phyloP scores from a whole-genome alignment of 1,284 basidiomycete species.

The Fomitopsis betulina region DNA sequence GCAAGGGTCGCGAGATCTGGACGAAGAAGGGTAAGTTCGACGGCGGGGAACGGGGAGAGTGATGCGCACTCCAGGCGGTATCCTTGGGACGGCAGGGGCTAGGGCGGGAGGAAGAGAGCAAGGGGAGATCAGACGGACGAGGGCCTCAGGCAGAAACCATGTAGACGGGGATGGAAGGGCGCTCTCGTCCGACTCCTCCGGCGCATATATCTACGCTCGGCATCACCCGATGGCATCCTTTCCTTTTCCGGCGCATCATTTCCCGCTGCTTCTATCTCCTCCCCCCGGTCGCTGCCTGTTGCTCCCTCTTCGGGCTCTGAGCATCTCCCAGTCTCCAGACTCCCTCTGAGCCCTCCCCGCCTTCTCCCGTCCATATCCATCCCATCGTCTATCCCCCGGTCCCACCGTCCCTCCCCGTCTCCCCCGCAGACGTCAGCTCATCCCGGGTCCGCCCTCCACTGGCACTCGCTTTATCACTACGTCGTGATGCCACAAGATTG shows the following conservation, averaged over 20 bases:
- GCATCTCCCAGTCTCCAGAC: not conserved
- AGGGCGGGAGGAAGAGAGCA: conserved; percentile 35
- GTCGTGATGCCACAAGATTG: not conserved
- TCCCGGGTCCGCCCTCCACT: not conserved
- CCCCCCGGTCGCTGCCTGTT: not conserved
- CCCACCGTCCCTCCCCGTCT: not conserved
- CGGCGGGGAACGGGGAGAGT: conserved; percentile 3
- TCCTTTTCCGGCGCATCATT: not conserved
- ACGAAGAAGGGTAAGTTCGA: conserved; percentile 7
- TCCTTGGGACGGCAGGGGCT: conserved; percentile 70
- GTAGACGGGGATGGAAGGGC: conserved; percentile 14
- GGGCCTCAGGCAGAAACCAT: conserved; percentile 27
- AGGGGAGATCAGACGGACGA: conserved; percentile 21
- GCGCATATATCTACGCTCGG: conserved; percentile 1
- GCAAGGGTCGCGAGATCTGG: conserved; percentile 94
- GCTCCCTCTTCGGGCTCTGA: not conserved
- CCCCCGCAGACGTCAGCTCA: not conserved
- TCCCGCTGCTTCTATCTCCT: conserved; percentile 2
- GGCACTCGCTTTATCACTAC: not conserved
- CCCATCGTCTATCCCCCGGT: not conserved
- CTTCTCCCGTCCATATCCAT: not conserved
- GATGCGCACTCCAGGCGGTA: conserved; percentile 69
- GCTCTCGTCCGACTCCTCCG: conserved; percentile 18
- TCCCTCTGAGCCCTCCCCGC: not conserved
- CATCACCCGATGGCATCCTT: not conserved